phyloP scores from a whole-genome alignment of 345 rosid species.

The Boechera divaricarpa region DNA sequence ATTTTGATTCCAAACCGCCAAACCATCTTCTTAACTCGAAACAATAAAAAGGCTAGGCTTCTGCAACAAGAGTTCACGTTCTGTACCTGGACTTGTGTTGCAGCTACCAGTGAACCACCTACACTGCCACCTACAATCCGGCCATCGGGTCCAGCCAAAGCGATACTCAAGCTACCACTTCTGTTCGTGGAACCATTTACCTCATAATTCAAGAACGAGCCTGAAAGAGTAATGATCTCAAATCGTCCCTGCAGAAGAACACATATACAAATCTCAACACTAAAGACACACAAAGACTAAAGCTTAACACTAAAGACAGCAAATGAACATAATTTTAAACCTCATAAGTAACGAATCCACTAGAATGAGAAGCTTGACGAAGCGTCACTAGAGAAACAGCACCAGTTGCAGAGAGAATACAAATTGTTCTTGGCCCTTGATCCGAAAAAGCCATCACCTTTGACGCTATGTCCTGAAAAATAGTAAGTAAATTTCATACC shows the following conservation, averaged over 20 bases:
- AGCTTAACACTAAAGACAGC: not conserved
- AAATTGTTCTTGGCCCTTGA: conserved; percentile 82
- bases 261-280: conserved; percentile 30
- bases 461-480: conserved; percentile 74
- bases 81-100: conserved; percentile 80
- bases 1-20: not conserved
- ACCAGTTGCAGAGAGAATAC: conserved; percentile 92
- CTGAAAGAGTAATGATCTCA: conserved; percentile 84
- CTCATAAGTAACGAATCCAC: conserved; percentile 74
- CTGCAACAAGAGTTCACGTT: not conserved
- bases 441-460: conserved; percentile 73
- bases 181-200: conserved; percentile 53
- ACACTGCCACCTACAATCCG: conserved; percentile 84
- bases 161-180: conserved; percentile 66
- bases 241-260: conserved; percentile 65
- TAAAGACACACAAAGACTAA: not conserved
- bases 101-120: conserved; percentile 77
- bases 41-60: not conserved
- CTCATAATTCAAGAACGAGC: conserved; percentile 66
- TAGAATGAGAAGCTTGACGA: conserved; percentile 63
- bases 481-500: not conserved
- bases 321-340: conserved; percentile 43
- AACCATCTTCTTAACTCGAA: not conserved
- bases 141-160: conserved; percentile 79
- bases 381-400: conserved; percentile 75